Evolutionary conservation across 345 rosid genomes (phyloP).

Genomic region (Bretschneidera sinensis): DNA sequence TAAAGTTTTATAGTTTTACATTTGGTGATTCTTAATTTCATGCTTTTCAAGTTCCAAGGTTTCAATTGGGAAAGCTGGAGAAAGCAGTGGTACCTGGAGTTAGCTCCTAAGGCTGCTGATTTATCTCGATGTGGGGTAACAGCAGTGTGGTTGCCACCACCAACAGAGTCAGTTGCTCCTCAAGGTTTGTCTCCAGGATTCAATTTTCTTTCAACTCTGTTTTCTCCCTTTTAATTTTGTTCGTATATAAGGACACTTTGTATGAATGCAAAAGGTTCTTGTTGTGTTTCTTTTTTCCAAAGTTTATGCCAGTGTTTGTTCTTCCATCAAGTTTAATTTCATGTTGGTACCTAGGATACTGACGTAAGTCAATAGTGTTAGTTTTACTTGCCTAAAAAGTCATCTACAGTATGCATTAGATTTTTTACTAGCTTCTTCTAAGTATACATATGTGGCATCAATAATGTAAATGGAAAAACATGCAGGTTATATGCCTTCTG

Average conservation of each 20-base stretch:
- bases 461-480: slow-evolving; percentile 6
- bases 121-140: slow-evolving; percentile 39
- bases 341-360: neutral
- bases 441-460: neutral
- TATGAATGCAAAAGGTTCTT: neutral
- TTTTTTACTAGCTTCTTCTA: neutral
- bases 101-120: slow-evolving; percentile 45
- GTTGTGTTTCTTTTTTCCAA: neutral
- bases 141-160: slow-evolving; percentile 50
- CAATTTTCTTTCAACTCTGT: neutral
- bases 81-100: slow-evolving; percentile 43
- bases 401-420: neutral
- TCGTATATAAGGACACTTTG: neutral
- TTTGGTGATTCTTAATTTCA: neutral
- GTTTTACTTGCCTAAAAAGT: slow-evolving; percentile 4
- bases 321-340: slow-evolving; percentile 1
- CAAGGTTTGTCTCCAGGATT: slow-evolving; percentile 26
- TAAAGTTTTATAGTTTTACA: neutral
- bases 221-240: too few relatives aligned
- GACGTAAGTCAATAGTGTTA: too few relatives aligned
- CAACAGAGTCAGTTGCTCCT: slow-evolving; percentile 51
- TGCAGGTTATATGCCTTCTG: slow-evolving; percentile 54
- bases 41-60: slow-evolving; percentile 41
- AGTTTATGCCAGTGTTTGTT: neutral
- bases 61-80: slow-evolving; percentile 59